Conservation (phyloP, 257 asterid species). For the Solanum peruvianum region DNA sequence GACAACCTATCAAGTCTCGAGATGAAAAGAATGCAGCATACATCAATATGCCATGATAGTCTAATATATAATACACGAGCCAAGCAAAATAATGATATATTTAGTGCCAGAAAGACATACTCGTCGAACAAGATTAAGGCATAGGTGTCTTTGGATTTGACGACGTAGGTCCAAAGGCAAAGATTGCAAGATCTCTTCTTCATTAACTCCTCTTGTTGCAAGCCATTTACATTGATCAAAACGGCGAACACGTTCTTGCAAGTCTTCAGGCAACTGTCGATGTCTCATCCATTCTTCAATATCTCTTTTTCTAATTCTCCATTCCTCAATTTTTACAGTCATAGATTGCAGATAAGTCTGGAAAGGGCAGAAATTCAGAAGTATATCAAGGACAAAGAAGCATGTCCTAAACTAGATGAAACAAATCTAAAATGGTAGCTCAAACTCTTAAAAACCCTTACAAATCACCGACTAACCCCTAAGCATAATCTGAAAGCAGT, state of each 20-base stretch:
- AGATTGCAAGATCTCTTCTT: constrained; percentile 61
- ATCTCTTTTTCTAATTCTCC: constrained; percentile 85
- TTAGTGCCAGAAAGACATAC: constrained; percentile 29
- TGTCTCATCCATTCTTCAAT: constrained; percentile 99
- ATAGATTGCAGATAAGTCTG: constrained; percentile 87
- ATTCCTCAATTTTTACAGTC: constrained; percentile 94
- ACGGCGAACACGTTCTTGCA: constrained; percentile 87
- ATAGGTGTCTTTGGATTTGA: constrained; percentile 84
- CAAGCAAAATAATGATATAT: neutral
- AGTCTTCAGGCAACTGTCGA: constrained; percentile 73
- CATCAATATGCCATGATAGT: neutral
- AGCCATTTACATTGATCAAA: constrained; percentile 84
- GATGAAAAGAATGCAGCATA: neutral
- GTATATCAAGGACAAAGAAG: neutral
- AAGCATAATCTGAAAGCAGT: neutral
- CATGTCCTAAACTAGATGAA: neutral
- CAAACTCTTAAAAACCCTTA: neutral
- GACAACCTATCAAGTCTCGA: neutral
- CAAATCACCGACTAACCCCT: neutral
- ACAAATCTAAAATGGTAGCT: neutral
- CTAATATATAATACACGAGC: neutral
- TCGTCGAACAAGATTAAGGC: constrained; percentile 93
- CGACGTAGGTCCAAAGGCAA: constrained; percentile 87
- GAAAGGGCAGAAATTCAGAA: neutral
- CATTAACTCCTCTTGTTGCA: constrained; percentile 90